phyloP scores from a whole-genome alignment of 352 stramenopile genomes.

The Phytopythium mirpurense region DNA sequence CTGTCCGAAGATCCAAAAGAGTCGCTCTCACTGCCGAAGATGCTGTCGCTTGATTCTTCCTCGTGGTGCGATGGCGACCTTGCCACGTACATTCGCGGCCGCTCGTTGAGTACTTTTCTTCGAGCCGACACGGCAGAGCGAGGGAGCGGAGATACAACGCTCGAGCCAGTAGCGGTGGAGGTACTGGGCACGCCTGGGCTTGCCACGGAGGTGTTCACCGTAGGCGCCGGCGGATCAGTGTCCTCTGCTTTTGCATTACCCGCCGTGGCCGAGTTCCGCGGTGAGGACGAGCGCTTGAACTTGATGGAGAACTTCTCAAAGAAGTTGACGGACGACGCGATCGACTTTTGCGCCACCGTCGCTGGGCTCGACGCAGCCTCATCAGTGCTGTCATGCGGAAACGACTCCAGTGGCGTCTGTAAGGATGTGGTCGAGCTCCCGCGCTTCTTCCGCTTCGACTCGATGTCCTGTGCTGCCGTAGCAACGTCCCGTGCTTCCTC shows the following conservation, averaged over 20 bases:
- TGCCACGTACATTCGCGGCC: conserved; percentile 77
- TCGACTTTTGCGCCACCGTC: conserved; percentile 12
- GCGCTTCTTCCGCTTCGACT: conserved; percentile 20
- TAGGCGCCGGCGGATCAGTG: conserved; percentile 5
- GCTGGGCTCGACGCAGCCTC: conserved; percentile 20
- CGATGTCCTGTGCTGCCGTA: not conserved
- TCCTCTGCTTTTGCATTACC: conserved; percentile 20
- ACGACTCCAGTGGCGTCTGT: conserved; percentile 16
- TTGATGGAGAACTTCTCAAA: conserved; percentile 81
- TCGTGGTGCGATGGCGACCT: conserved; percentile 57
- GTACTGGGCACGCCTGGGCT: not conserved
- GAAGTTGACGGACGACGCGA: conserved; percentile 61
- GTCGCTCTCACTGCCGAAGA: conserved; percentile 76
- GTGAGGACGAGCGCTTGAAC: conserved; percentile 70
- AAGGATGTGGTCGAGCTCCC: conserved; percentile 27
- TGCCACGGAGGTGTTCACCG: not conserved
- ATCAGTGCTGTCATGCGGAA: conserved; percentile 19
- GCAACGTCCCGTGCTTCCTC: conserved; percentile 1
- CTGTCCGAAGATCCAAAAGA: conserved; percentile 40
- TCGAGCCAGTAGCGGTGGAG: conserved; percentile 4
- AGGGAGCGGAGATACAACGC: conserved; percentile 21
- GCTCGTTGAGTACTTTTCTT: conserved; percentile 48
- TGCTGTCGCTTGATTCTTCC: conserved; percentile 84
- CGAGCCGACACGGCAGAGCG: conserved; percentile 16
- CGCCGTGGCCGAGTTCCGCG: conserved; percentile 18